Evolutionary conservation across 1,284 basidiomycete genomes (phyloP).

Genomic region (Ustilago loliicola): DNA sequence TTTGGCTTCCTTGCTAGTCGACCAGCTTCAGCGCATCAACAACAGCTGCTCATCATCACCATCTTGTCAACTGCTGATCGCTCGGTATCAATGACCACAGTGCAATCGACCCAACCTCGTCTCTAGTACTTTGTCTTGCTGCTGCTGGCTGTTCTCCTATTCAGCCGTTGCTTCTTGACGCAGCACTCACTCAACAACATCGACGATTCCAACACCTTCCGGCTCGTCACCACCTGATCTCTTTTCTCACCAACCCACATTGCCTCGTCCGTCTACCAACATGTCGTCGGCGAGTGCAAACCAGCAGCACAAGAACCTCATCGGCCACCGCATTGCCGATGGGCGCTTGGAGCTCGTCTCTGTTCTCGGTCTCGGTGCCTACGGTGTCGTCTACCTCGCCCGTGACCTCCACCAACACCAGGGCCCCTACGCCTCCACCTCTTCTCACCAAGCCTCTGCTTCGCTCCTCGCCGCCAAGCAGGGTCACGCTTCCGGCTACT

Average conservation of each 20-base stretch:
- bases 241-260: neutral
- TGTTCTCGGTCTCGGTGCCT: constrained; percentile 92
- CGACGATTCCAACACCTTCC: neutral
- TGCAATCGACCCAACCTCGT: neutral
- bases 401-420: constrained; percentile 63
- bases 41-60: neutral
- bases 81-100: neutral
- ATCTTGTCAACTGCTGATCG: neutral
- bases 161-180: constrained; percentile 13
- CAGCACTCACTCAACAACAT: constrained; percentile 3
- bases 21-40: neutral
- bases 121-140: constrained; percentile 5
- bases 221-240: neutral
- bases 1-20: constrained; percentile 3
- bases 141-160: constrained; percentile 18
- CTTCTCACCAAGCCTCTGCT: constrained; percentile 39
- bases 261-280: constrained; percentile 19
- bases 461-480: constrained; percentile 53
- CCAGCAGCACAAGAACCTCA: constrained; percentile 68
- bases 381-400: constrained; percentile 89
- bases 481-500: constrained; percentile 71
- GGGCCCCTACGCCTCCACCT: constrained; percentile 54
- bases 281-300: constrained; percentile 49
- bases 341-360: constrained; percentile 83
- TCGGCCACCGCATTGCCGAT: constrained; percentile 71